Evolutionary conservation across 2,329 filamentous ascomycete genomes (phyloP), one percentile per base, ranked within the genome.

Genomic region (Diaporthe caulivora): DNA sequence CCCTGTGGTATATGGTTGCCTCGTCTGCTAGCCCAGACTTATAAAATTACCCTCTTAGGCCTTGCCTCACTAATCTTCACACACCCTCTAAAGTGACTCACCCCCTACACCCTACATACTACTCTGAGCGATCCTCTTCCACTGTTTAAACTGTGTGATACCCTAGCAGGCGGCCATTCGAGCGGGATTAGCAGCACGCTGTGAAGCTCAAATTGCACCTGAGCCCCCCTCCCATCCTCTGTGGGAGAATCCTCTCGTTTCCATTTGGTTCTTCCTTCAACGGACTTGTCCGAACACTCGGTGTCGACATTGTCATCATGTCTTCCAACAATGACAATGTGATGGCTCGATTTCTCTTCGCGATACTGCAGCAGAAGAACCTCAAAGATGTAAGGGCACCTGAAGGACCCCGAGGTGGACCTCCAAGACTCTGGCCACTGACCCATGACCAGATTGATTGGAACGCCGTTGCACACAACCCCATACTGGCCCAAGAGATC

Each of bases 351-450:
- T 89, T 91, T 72, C 85, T 91, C 74, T 89, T 90, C 77, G 89
- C 89, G 49, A 91, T 91, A 74, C 78, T 91, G 73, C 86, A 86
- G 80, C 89, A 91, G 81, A 90, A 90, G 81, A 87, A 85, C 73
- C 85, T 91, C 69, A 91, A 90, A 78, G 88, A 91, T 82, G 89
- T 91, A 81, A 85, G 89, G 84, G 51, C 42, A 26, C 5, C 62
- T 69, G 26, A 51, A 72, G 24, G 44, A 55, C 9, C 74, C 29
- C 70, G 53, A n/a, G 37, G 40, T 69, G 55, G 18, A 51, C 13
- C 47, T 42, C 67, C 24, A 62, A 55, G 57, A 26, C 26, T 26
- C 34, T 51, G 37, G 55, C 73, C 11, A 54, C 77, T 81, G 65
- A 80, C 62, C 7, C 55, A 8, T n/a, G 10, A 37, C 49, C 71